Evolutionary conservation across 345 rosid species (phyloP).

Genomic region (Brassica nigra): DNA sequence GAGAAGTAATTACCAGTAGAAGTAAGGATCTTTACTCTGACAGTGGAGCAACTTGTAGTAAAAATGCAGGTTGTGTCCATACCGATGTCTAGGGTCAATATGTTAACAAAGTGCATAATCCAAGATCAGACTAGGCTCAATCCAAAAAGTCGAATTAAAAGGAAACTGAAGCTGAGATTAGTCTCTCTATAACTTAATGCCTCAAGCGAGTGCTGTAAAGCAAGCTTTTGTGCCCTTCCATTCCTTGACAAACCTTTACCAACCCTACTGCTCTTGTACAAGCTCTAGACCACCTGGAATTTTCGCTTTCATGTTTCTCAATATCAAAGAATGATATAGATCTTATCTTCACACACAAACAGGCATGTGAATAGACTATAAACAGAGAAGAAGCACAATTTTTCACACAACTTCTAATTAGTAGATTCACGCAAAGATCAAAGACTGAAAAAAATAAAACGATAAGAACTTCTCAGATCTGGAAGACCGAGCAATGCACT

Average conservation of each 20-base stretch:
- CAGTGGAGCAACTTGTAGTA: constrained; percentile 82
- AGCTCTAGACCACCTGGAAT: neutral
- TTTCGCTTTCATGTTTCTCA: neutral
- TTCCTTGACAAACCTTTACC: constrained; percentile 94
- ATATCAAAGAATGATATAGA: neutral
- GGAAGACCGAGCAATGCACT: constrained; percentile 22
- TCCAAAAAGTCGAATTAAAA: neutral
- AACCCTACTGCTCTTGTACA: constrained; percentile 21
- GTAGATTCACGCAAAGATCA: neutral
- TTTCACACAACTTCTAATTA: constrained; percentile 4
- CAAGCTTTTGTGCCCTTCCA: constrained; percentile 76
- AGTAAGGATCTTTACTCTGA: constrained; percentile 91
- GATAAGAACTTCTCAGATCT: constrained; percentile 35
- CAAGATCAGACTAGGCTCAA: constrained; percentile 17
- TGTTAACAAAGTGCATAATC: constrained; percentile 37
- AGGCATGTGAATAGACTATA: neutral
- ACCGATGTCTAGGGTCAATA: constrained; percentile 94
- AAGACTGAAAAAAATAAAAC: neutral
- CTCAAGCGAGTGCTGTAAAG: constrained; percentile 92
- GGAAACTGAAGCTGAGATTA: too few relatives aligned
- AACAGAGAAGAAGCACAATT: neutral
- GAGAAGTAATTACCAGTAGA: constrained; percentile 71
- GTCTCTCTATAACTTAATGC: constrained; percentile 59
- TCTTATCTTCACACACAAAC: neutral
- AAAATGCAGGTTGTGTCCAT: constrained; percentile 88